Evolutionary conservation across 805 yeast genomes (phyloP).

Genomic region (Ogataea paradorogensis): DNA sequence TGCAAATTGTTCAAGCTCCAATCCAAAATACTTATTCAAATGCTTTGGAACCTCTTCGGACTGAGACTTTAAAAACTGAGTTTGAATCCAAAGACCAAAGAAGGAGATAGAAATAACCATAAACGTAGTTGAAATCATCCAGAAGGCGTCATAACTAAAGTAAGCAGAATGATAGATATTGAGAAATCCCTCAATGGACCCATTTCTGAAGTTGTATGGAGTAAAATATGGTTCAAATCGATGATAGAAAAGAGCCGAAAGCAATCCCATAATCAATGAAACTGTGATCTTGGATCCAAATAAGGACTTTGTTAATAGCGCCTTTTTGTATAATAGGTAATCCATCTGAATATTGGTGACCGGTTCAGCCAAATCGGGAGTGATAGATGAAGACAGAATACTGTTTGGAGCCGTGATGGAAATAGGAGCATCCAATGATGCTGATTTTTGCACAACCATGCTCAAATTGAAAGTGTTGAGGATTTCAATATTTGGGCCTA

Average conservation of each 20-base stretch:
- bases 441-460: constrained; percentile 42
- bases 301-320: constrained; percentile 42
- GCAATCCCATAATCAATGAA: constrained; percentile 23
- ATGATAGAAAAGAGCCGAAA: constrained; percentile 19
- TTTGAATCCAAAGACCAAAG: constrained; percentile 37
- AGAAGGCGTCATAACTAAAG: constrained; percentile 29
- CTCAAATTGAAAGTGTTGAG: neutral
- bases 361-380: constrained; percentile 59
- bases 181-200: constrained; percentile 9
- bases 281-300: constrained; percentile 46
- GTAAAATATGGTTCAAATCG: constrained; percentile 24
- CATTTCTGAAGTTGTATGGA: constrained; percentile 22
- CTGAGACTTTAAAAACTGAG: constrained; percentile 46
- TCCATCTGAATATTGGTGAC: constrained; percentile 65
- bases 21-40: constrained; percentile 44
- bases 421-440: constrained; percentile 53
- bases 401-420: constrained; percentile 50
- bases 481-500: neutral
- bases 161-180: constrained; percentile 19
- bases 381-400: constrained; percentile 45
- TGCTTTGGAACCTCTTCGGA: constrained; percentile 37
- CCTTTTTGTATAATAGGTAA: constrained; percentile 46
- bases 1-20: constrained; percentile 50
- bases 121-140: constrained; percentile 39
- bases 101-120: constrained; percentile 39